Evolutionary conservation across 2,329 filamentous ascomycete genomes (phyloP).

Genomic region (Cryphonectria radicalis): DNA sequence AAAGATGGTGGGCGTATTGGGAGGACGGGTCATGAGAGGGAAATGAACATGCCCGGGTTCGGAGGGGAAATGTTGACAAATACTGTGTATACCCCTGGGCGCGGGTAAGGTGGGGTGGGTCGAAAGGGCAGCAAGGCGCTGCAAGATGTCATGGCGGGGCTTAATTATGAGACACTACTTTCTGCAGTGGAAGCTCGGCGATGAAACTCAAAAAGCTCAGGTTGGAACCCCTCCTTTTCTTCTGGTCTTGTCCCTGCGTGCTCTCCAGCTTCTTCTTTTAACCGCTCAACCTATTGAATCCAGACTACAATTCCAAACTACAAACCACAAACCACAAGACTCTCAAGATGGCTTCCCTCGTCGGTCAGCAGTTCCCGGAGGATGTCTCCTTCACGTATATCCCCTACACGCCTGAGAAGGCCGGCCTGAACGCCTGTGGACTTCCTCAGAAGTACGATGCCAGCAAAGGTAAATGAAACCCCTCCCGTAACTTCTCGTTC

Average conservation of each 20-base stretch:
- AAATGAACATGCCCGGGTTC: neutral
- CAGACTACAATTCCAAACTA: neutral
- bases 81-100: conserved; percentile 1
- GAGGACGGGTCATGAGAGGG: neutral
- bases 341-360: conserved; percentile 35
- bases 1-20: neutral
- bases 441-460: conserved; percentile 79
- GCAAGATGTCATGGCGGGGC: conserved; percentile 6
- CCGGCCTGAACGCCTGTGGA: conserved; percentile 75
- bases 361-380: conserved; percentile 82
- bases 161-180: neutral
- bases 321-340: conserved; percentile 51
- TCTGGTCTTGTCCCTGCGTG: neutral
- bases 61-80: conserved; percentile 8
- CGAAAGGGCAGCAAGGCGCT: neutral
- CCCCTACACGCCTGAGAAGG: conserved; percentile 71
- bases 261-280: neutral
- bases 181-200: conserved; percentile 10
- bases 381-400: conserved; percentile 85
- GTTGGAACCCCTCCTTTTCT: neutral
- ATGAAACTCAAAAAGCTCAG: conserved; percentile 7
- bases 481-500: neutral
- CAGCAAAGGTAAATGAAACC: conserved; percentile 62
- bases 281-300: neutral
- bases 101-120: neutral